Conservation (phyloP, 148 eudicot genomes). For the Vaccinium vitisidaea region DNA sequence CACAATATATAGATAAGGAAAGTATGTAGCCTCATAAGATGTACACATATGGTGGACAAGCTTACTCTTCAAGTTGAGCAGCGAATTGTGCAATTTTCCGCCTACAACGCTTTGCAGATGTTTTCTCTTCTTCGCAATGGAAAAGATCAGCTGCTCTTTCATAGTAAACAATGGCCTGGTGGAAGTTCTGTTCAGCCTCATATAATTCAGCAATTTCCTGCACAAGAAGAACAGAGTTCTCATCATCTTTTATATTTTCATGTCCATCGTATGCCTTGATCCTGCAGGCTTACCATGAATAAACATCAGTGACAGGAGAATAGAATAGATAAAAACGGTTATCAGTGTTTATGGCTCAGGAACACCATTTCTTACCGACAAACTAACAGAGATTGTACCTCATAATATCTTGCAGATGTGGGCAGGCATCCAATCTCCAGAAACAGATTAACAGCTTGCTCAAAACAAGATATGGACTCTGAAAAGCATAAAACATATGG, state of each 20-base stretch:
- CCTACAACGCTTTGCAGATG: slow-evolving; percentile 61
- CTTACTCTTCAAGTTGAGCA: slow-evolving; percentile 80
- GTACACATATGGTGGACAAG: background rate
- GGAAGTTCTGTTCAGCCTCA: slow-evolving; percentile 53
- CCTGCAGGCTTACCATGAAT: background rate
- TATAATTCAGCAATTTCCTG: slow-evolving; percentile 75
- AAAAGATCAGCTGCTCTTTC: slow-evolving; percentile 70
- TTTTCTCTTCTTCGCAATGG: slow-evolving; percentile 58
- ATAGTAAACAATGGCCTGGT: slow-evolving; percentile 53
- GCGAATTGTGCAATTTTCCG: slow-evolving; percentile 74
- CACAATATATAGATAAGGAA: background rate
- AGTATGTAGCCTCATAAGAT: background rate
- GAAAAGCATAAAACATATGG: slow-evolving; percentile 14
- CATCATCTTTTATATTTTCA: background rate
- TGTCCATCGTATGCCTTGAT: background rate
- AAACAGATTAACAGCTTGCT: slow-evolving; percentile 61
- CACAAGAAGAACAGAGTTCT: slow-evolving; percentile 11
- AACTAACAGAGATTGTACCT: slow-evolving; percentile 42
- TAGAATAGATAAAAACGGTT: background rate
- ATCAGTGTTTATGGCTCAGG: background rate
- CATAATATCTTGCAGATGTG: slow-evolving; percentile 77
- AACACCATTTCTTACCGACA: background rate
- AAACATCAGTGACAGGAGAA: background rate
- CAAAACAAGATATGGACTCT: slow-evolving; percentile 65
- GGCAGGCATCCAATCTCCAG: slow-evolving; percentile 79